These are phyloP conservation scores for Candida maris DNA, from an alignment of 805 yeast species.

Conservation along the genomic window DNA sequence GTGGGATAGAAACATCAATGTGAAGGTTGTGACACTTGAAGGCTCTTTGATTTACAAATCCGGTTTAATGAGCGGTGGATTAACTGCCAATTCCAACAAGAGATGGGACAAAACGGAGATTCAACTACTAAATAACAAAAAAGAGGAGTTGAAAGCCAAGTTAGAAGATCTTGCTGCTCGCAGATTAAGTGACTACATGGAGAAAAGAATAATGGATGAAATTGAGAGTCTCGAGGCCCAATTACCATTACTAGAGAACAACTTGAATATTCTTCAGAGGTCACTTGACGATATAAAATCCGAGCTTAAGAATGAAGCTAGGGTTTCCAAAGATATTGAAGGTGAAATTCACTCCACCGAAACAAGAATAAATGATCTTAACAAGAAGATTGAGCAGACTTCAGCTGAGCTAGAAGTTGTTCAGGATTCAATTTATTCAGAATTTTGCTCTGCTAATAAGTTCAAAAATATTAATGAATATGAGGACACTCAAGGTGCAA, in stretches of 20 bases:
- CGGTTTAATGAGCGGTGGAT: slow-evolving; percentile 93
- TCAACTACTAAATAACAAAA: slow-evolving; percentile 46
- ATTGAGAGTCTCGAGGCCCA: slow-evolving; percentile 42
- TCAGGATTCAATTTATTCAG: slow-evolving; percentile 44
- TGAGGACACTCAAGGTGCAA: slow-evolving; percentile 63
- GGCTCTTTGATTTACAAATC: slow-evolving; percentile 83
- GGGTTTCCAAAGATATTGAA: slow-evolving; percentile 20
- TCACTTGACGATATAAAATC: slow-evolving; percentile 31
- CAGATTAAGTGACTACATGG: slow-evolving; percentile 52
- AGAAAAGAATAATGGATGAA: slow-evolving; percentile 56
- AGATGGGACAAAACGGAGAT: slow-evolving; percentile 76
- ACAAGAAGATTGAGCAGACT: slow-evolving; percentile 26
- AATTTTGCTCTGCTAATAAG: slow-evolving; percentile 53
- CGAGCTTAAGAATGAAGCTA: slow-evolving; percentile 50
- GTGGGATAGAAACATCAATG: slow-evolving; percentile 57
- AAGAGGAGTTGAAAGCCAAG: slow-evolving; percentile 47
- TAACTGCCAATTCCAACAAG: slow-evolving; percentile 43
- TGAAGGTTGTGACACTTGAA: slow-evolving; percentile 73
- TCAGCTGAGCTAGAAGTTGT: slow-evolving; percentile 24
- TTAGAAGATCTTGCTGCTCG: slow-evolving; percentile 39
- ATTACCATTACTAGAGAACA: slow-evolving; percentile 28
- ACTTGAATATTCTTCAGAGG: slow-evolving; percentile 25
- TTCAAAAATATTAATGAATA: slow-evolving; percentile 60
- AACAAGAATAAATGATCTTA: slow-evolving; percentile 15
- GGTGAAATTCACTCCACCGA: slow-evolving; percentile 22